Evolutionary conservation across 78 protist species (phyloP).

Genomic region (Dictyostelium citrinum): DNA sequence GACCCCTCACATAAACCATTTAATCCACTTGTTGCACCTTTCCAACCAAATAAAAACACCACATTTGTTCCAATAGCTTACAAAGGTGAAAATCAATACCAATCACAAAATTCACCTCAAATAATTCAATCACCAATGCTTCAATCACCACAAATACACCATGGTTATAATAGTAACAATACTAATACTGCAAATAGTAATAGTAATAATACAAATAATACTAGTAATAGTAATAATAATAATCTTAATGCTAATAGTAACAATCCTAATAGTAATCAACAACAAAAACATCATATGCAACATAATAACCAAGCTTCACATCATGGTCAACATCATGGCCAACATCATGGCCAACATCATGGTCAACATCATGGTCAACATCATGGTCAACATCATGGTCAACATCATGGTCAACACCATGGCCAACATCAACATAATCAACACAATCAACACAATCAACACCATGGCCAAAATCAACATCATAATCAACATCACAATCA

Average conservation of each 20-base stretch:
- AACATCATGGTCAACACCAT: neutral
- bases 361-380: neutral
- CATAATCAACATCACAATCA: neutral
- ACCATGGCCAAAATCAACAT: neutral
- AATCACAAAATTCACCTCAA: neutral
- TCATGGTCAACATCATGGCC: neutral
- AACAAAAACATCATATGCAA: neutral
- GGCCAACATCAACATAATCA: neutral
- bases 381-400: neutral
- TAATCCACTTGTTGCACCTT: conserved; percentile 71
- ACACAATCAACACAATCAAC: neutral
- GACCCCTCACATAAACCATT: conserved; percentile 47
- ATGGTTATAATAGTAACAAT: neutral
- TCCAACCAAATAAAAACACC: conserved; percentile 53
- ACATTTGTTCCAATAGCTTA: neutral
- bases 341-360: neutral
- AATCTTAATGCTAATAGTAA: neutral
- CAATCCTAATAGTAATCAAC: too few relatives aligned
- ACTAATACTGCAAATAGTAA: neutral
- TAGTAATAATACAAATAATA: neutral
- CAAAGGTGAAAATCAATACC: neutral
- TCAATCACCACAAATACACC: conserved; percentile 10
- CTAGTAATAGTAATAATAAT: neutral
- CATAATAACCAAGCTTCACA: neutral
- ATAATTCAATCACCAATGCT: conserved; percentile 2